Base-by-base conservation (phyloP, 352 stramenopile genomes). In the Thraustotheca clavata region DNA sequence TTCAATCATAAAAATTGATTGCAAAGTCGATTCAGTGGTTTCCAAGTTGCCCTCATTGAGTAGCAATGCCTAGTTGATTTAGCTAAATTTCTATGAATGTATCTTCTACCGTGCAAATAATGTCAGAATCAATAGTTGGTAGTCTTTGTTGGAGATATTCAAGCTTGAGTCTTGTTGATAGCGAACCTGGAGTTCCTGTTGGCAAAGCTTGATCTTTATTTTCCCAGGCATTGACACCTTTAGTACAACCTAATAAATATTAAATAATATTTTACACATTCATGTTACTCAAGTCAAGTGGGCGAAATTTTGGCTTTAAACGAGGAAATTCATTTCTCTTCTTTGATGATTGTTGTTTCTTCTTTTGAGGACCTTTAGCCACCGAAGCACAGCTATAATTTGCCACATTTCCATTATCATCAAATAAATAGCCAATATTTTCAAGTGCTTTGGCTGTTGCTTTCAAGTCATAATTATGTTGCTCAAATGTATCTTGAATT, bases 331-430 rank as follows among this genome's bases (percentile, higher is more conserved):
- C 38, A 22, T 50, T 36, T 1, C 35, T 31, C 22, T 12, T 0
- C 16, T 40, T 40, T 38, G 57, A 29, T 38, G 36, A 24, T 18
- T 40, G 7, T n/a, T 22, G 7, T 31, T 16, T 4, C 57, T n/a
- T 50, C 1, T 20, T 7, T 29, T 24, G 9, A 16, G 11, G 22
- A 31, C 18, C 18, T 49, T 52, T 65, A 9, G 36, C 57, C 14
- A 65, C 26, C 16, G 57, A 52, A 18, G 39, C 57, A 32, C 55
- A 65, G 57, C 57, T 65, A 31, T 50, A 65, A 9, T 26, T 65
- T 38, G 52, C 57, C 18, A 65, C 6, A 14, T 26, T 39, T 0
- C 57, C 57, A 7, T 20, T n/a, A 0, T 9, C 39, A 32, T 65
- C 55, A 12, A 65, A 22, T 4, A 65, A 32, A 1, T 29, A 6